phyloP scores from a whole-genome alignment of 208 protist genomes.

The Angomonas deanei region DNA sequence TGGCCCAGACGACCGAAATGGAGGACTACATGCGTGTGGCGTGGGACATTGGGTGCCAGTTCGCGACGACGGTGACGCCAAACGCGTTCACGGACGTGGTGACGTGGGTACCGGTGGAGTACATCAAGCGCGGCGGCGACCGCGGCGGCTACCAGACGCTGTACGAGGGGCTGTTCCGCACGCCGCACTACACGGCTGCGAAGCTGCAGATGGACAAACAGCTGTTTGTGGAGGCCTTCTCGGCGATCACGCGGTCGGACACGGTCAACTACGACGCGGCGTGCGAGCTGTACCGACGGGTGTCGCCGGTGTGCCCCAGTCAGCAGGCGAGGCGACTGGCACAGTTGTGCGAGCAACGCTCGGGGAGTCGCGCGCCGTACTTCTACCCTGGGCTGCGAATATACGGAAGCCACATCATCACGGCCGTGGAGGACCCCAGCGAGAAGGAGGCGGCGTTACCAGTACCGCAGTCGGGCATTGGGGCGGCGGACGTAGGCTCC shows the following conservation, averaged over 20 bases:
- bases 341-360: slow-evolving; percentile 21
- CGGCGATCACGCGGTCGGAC: slow-evolving; percentile 51
- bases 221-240: neutral
- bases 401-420: slow-evolving; percentile 23
- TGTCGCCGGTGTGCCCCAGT: slow-evolving; percentile 5
- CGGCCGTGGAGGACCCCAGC: slow-evolving; percentile 12
- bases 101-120: slow-evolving; percentile 41
- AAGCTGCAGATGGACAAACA: slow-evolving; percentile 4
- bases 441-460: slow-evolving; percentile 5
- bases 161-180: slow-evolving; percentile 17
- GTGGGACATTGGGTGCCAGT: slow-evolving; percentile 54
- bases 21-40: slow-evolving; percentile 32
- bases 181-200: slow-evolving; percentile 23
- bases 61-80: slow-evolving; percentile 44
- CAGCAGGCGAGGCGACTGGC: slow-evolving; percentile 20
- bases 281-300: slow-evolving; percentile 10
- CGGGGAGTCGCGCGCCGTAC: slow-evolving; percentile 6
- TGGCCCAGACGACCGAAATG: slow-evolving; percentile 35
- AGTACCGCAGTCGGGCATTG: neutral
- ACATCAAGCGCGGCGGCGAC: slow-evolving; percentile 53
- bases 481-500: neutral
- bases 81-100: slow-evolving; percentile 38
- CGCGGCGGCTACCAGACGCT: slow-evolving; percentile 23
- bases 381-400: slow-evolving; percentile 13
- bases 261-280: slow-evolving; percentile 41